Evolutionary conservation across 192 early-diverging fungal species (phyloP), one percentile per base, ranked within the genome.

Genomic region (Chytriomyces sp.): DNA sequence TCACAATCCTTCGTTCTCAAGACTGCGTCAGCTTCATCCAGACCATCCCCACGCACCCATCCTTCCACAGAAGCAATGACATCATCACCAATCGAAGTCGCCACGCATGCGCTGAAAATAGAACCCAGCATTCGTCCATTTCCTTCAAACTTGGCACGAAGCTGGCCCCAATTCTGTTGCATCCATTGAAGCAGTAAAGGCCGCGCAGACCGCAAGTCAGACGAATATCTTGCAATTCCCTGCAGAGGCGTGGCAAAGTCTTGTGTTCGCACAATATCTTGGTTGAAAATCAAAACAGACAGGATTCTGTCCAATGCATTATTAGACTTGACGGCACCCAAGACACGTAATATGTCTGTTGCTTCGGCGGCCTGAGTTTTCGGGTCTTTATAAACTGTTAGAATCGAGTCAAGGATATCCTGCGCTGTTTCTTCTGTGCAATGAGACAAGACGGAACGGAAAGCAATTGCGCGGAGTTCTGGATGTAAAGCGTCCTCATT

Each of bases 391-490:
- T 35, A 35, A 35, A 35, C 35, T 35, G 2, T 35, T 35, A 35
- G 35, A 35, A 35, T 35, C 35, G 35, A 35, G 35, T 35, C 35
- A 35, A 35, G 0, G 1, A 35, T 35, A 35, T 35, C 35, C 35
- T 35, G 35, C 35, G 35, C 35, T 35, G 35, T 35, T 35, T 35
- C 35, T 35, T 35, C 35, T 35, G 35, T 35, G 1, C 35, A 35
- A 2, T 35, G 35, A 11, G 44, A 20, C 13, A 97, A 79, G 7
- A 92, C 93, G 53, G 91, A 89, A 57, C 79, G 77, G 85, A 91
- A 97, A 7, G 93, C 93, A 11, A 88, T 82, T 45, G 72, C 80
- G 7, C 91, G 87, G 60, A 88, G 75, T 75, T 91, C 87, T 16
- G 91, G 83, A 24, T 91, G 86, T 18, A 95, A 35, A 0, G 88